Conservation (phyloP, 192 early-diverging fungal genomes). For the Backusella luteola region DNA sequence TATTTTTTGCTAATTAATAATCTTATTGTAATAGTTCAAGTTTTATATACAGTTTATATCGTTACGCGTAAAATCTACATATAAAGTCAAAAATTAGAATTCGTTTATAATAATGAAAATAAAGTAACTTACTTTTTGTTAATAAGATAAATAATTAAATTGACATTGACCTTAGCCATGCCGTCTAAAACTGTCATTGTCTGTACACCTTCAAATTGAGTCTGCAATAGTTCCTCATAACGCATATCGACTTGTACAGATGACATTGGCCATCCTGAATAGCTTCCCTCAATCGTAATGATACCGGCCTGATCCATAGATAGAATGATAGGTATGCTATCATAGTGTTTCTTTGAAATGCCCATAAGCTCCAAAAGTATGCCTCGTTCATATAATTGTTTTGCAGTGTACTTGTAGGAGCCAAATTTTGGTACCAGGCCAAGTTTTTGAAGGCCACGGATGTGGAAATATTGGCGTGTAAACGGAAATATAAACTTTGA, state of each 20-base stretch:
- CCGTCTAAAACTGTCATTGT: conserved; percentile 90
- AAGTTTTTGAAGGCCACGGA: conserved; percentile 79
- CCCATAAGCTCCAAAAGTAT: conserved; percentile 87
- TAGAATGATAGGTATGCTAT: conserved; percentile 86
- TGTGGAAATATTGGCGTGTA: conserved; percentile 94
- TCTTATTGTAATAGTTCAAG: neutral
- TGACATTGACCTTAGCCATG: conserved; percentile 91
- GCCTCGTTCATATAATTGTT: conserved; percentile 89
- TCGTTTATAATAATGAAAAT: neutral
- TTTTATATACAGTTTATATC: neutral
- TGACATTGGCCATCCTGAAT: conserved; percentile 69
- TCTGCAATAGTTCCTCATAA: conserved; percentile 93
- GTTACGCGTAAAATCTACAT: neutral
- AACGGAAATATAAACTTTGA: conserved; percentile 77
- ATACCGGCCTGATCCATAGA: conserved; percentile 91
- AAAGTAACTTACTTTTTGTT: conserved; percentile 86
- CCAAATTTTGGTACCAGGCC: conserved; percentile 96
- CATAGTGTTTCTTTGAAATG: conserved; percentile 80
- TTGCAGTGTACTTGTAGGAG: conserved; percentile 97
- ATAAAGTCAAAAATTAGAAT: neutral
- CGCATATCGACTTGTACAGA: conserved; percentile 76
- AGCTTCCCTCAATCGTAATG: conserved; percentile 85
- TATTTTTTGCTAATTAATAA: neutral
- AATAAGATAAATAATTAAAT: conserved; percentile 91
- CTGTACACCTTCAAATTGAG: conserved; percentile 91